A percentile compares a stretch with the other conserved stretches of the same genome.
Evolutionary conservation across 2,329 filamentous ascomycete species (phyloP).

Genomic region (Alternaria rosae): DNA sequence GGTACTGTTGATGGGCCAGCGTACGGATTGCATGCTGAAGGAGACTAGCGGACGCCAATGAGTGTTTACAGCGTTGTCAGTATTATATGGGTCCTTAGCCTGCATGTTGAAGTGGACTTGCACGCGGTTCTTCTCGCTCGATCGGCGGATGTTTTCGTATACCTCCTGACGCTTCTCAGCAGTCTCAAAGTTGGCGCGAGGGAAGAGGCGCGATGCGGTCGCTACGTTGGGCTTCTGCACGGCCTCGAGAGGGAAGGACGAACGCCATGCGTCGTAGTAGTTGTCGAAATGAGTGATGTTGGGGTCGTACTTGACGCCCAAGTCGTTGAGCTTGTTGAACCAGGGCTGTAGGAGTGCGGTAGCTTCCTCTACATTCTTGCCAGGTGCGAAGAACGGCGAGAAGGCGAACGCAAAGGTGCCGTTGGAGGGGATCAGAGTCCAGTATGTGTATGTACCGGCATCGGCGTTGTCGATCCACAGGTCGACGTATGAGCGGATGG

Average conservation of each 20-base stretch:
- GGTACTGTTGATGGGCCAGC: conserved; percentile 43
- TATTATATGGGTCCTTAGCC: conserved; percentile 36
- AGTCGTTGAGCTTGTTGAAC: conserved; percentile 38
- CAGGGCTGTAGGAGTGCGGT: conserved; percentile 42
- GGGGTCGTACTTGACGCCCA: conserved; percentile 42
- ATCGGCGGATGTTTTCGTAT: conserved; percentile 33
- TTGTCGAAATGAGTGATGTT: conserved; percentile 45
- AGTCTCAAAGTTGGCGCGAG: conserved; percentile 44
- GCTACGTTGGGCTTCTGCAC: conserved; percentile 44
- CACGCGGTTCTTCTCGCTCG: conserved; percentile 45
- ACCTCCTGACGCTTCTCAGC: conserved; percentile 42
- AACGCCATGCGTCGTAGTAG: conserved; percentile 44
- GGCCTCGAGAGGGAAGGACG: conserved; percentile 45
- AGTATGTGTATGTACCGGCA: conserved; percentile 47
- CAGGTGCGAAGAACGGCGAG: conserved; percentile 46
- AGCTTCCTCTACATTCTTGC: conserved; percentile 41
- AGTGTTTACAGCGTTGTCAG: conserved; percentile 42
- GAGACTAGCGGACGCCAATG: conserved; percentile 38
- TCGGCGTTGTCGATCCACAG: conserved; percentile 47
- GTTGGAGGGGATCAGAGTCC: conserved; percentile 42
- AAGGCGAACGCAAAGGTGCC: conserved; percentile 45
- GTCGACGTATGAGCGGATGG: conserved; percentile 39
- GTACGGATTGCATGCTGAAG: conserved; percentile 42
- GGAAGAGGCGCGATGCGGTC: conserved; percentile 45
- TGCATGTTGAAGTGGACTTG: conserved; percentile 50